phyloP scores from a whole-genome alignment of 2,329 filamentous ascomycete species.

The Aspergillus ruber region DNA sequence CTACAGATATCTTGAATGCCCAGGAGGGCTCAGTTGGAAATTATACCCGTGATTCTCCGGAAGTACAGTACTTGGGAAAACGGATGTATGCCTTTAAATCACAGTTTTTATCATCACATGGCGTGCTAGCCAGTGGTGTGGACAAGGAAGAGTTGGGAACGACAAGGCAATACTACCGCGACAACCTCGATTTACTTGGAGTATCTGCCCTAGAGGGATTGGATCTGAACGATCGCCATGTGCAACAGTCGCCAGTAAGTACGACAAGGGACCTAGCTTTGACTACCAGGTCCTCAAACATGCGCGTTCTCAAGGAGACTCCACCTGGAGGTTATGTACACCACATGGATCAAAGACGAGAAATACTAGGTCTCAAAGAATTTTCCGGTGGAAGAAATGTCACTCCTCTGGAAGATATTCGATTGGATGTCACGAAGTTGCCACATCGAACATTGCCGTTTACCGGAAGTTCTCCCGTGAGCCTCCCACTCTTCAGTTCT shows the following conservation, averaged over 20 bases:
- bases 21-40: constrained; percentile 26
- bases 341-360: constrained; percentile 4
- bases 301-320: constrained; percentile 11
- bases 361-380: constrained; percentile 12
- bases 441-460: constrained; percentile 18
- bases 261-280: constrained; percentile 15
- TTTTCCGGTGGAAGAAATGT: constrained; percentile 11
- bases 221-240: constrained; percentile 17
- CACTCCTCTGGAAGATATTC: constrained; percentile 16
- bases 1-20: constrained; percentile 40
- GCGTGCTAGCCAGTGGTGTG: constrained; percentile 33
- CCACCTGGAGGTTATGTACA: constrained; percentile 8
- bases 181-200: constrained; percentile 38
- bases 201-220: constrained; percentile 31
- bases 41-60: constrained; percentile 37
- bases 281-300: constrained; percentile 14
- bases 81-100: constrained; percentile 38
- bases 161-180: constrained; percentile 36
- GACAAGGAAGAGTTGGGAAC: constrained; percentile 32
- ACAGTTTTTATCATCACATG: constrained; percentile 36
- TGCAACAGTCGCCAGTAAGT: constrained; percentile 15
- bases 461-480: constrained; percentile 25
- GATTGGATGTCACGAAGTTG: constrained; percentile 16
- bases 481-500: constrained; percentile 24
- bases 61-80: constrained; percentile 37